Evolutionary conservation across 2,329 filamentous ascomycete species (phyloP), one percentile per base, ranked within the genome.

Genomic region (Diaporthe australafricana): DNA sequence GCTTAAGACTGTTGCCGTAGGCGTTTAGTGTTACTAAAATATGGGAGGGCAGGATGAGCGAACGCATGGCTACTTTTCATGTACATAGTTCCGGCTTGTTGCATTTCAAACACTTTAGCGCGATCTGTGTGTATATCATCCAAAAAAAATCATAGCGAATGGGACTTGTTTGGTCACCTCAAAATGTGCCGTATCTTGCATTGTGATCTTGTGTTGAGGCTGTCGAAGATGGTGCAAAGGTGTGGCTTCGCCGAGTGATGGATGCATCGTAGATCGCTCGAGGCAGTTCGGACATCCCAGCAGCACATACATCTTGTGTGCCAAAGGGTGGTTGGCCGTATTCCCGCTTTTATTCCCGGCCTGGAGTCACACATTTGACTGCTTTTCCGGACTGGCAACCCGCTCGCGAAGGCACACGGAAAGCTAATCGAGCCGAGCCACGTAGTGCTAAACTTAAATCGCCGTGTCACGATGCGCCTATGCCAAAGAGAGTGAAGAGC

Each of bases 21-120:
- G 9, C 14, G 9, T 17, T 5, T 9, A 38, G 30, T 40, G 53
- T 14, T 16, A 12, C 5, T 32, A 25, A 22, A 35, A 22, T 6
- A 5, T 32, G 57, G 40, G 11, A n/a, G 12, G 25, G n/a, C 5
- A 4, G 30, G 20, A 17, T 50, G 60, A 45, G 16, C 2, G 14
- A 38, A 6, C 3, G 60, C 45, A 45, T 65, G 45, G 16, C 48
- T 30, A 55, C 63, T 45, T 42, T 67, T 45, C 47, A 22, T 67
- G 63, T 67, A 67, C 7, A 67, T 67, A 55, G 63, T 67, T 67
- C 48, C 48, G 22, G 47, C n/a, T 50, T 50, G n/a, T 50, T 65
- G 27, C 45, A 50, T 65, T 65, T 50, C 30, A 20, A 35, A 0
- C 3, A 14, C 40, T 27, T 65, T 48, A 50, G 60, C 30, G 30